Conservation (phyloP, 106 monocot species). For the Agapanthus africanus region DNA sequence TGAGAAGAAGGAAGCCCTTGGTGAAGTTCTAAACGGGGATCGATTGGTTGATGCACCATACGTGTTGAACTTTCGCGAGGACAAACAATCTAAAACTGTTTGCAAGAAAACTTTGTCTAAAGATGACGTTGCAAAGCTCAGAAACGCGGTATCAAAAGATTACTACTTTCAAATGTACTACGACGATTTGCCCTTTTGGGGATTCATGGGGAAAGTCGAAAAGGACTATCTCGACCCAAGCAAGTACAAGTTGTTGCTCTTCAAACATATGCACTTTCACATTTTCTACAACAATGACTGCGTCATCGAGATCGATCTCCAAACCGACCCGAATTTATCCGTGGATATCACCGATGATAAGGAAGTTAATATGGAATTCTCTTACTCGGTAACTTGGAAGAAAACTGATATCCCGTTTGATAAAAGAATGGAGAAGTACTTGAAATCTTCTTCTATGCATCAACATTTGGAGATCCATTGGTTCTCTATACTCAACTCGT, state of each 20-base stretch:
- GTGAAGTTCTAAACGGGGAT: slow-evolving; percentile 74
- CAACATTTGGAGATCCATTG: slow-evolving; percentile 73
- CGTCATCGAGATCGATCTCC: slow-evolving; percentile 62
- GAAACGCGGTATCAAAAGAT: slow-evolving; percentile 60
- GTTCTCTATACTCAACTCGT: slow-evolving; percentile 73
- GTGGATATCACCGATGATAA: slow-evolving; percentile 65
- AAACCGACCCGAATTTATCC: slow-evolving; percentile 43
- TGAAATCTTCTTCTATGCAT: slow-evolving; percentile 61
- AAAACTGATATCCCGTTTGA: slow-evolving; percentile 64
- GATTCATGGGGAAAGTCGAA: slow-evolving; percentile 63
- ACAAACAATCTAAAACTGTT: slow-evolving; percentile 35
- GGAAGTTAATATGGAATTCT: slow-evolving; percentile 55
- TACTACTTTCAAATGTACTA: slow-evolving; percentile 89
- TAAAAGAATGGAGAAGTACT: slow-evolving; percentile 77
- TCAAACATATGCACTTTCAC: slow-evolving; percentile 66
- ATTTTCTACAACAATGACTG: slow-evolving; percentile 54
- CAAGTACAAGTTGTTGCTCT: slow-evolving; percentile 41
- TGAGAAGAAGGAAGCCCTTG: slow-evolving; percentile 75
- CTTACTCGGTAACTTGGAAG: slow-evolving; percentile 68
- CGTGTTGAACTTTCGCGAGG: slow-evolving; percentile 54
- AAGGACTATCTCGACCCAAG: slow-evolving; percentile 37
- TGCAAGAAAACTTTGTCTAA: slow-evolving; percentile 56
- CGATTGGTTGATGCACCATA: slow-evolving; percentile 70
- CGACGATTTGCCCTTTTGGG: slow-evolving; percentile 76
- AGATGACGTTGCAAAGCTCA: slow-evolving; percentile 50